Percentiles rank a stretch among this genome's conserved stretches.
Evolutionary conservation across 768 basidiomycete genomes (phyloP).

Genomic region (Vishniacozyma victoriae): DNA sequence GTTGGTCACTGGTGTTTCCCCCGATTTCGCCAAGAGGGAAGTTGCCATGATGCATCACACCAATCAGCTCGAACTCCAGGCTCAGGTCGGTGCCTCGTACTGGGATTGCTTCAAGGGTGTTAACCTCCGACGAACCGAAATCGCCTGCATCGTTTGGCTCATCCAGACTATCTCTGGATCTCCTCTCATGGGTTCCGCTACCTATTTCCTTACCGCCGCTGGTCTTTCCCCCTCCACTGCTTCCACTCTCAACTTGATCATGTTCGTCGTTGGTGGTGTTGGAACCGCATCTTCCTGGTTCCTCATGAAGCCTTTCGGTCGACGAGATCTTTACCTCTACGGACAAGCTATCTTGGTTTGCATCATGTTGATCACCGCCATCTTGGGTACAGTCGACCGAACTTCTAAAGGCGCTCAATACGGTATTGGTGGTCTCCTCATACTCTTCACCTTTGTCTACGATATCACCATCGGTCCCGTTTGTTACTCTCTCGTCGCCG

Average conservation of each 20-base stretch:
- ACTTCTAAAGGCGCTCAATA: conserved; percentile 17
- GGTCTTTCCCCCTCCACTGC: conserved; percentile 23
- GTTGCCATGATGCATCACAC: conserved; percentile 47
- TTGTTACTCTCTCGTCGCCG: conserved; percentile 42
- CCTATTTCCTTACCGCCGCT: conserved; percentile 38
- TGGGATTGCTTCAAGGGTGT: conserved; percentile 48
- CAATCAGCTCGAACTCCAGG: conserved; percentile 43
- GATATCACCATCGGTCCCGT: conserved; percentile 42
- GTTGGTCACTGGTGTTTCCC: conserved; percentile 21
- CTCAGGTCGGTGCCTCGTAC: conserved; percentile 43
- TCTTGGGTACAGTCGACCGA: conserved; percentile 34
- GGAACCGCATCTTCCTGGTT: conserved; percentile 33
- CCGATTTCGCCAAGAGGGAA: conserved; percentile 31
- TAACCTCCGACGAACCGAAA: conserved; percentile 45
- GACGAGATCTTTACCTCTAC: conserved; percentile 46
- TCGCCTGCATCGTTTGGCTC: conserved; percentile 50
- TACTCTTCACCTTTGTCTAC: conserved; percentile 45
- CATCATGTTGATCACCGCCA: conserved; percentile 45
- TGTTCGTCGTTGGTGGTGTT: conserved; percentile 30
- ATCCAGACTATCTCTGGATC: conserved; percentile 35
- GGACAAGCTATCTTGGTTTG: conserved; percentile 40
- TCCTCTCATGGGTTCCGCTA: conserved; percentile 26
- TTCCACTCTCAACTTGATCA: conserved; percentile 25
- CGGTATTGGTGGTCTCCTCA: conserved; percentile 43
- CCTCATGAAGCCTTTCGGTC: conserved; percentile 41